phyloP scores from a whole-genome alignment of 2,329 filamentous ascomycete species.

The Cercospora sp. region DNA sequence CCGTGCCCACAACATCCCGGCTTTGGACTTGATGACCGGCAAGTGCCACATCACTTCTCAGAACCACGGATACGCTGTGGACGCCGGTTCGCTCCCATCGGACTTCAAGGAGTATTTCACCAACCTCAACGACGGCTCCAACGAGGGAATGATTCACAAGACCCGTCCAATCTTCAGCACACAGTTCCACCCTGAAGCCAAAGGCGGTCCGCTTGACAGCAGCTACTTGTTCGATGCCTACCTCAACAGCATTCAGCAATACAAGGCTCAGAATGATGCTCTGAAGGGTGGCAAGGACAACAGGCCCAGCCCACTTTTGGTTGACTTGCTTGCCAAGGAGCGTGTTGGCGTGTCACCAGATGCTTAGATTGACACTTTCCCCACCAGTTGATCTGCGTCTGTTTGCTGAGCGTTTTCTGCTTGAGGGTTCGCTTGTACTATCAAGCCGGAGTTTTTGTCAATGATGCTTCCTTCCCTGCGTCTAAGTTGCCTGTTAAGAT shows the following conservation, averaged over 20 bases:
- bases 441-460: background rate
- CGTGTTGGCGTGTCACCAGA: constrained; percentile 74
- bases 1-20: constrained; percentile 97
- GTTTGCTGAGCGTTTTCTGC: constrained; percentile 5
- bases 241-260: constrained; percentile 81
- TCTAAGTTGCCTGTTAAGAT: background rate
- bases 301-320: constrained; percentile 80
- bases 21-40: constrained; percentile 88
- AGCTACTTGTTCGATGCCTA: constrained; percentile 97
- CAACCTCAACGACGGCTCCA: constrained; percentile 95
- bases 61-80: constrained; percentile 97
- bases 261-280: constrained; percentile 78
- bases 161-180: constrained; percentile 96
- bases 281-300: constrained; percentile 75
- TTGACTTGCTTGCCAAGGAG: constrained; percentile 90
- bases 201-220: constrained; percentile 94
- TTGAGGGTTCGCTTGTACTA: no score
- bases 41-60: constrained; percentile 98
- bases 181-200: constrained; percentile 98
- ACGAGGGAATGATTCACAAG: constrained; percentile 97
- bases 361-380: background rate
- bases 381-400: background rate
- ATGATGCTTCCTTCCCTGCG: background rate
- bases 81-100: constrained; percentile 73
- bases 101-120: constrained; percentile 99